A percentile compares a stretch with the other conserved stretches of the same genome.
These are phyloP conservation scores for Naganishia sp. DNA, from an alignment of 1,284 basidiomycete species.

Conservation along the genomic window DNA sequence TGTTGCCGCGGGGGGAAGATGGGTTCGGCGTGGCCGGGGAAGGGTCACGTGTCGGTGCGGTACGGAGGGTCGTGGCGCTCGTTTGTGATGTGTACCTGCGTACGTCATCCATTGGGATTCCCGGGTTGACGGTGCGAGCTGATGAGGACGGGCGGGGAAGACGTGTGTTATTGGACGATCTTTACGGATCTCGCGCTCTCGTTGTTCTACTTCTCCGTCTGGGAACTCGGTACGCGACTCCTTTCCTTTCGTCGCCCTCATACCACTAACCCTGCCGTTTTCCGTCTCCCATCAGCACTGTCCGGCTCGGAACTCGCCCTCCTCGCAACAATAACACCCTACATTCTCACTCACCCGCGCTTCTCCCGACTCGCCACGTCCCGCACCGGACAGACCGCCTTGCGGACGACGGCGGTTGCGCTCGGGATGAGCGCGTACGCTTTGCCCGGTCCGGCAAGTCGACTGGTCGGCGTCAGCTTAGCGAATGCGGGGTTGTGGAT, in stretches of 20 bases:
- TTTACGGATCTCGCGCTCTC: constrained; percentile 79
- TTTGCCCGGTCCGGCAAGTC: constrained; percentile 60
- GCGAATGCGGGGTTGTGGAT: constrained; percentile 61
- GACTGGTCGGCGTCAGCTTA: constrained; percentile 63
- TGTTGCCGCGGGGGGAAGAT: constrained; percentile 11
- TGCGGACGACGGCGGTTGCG: constrained; percentile 60
- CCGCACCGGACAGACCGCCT: constrained; percentile 57
- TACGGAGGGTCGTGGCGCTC: constrained; percentile 44
- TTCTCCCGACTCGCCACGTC: constrained; percentile 58
- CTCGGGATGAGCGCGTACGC: constrained; percentile 65
- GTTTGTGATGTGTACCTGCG: constrained; percentile 62
- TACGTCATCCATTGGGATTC: constrained; percentile 45
- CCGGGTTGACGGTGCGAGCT: no score
- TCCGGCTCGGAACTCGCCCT: constrained; percentile 74
- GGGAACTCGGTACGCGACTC: constrained; percentile 66
- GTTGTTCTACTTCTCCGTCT: constrained; percentile 89
- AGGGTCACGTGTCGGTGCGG: no score
- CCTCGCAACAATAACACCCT: constrained; percentile 67
- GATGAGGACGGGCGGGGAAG: constrained; percentile 53
- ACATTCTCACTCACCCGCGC: constrained; percentile 60
- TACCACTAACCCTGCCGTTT: no score
- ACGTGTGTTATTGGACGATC: constrained; percentile 83
- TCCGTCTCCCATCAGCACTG: no score
- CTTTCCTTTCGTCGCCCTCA: no score
- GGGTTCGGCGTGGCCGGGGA: constrained; percentile 1